Percentiles rank a stretch among this genome's conserved stretches.
phyloP scores from a whole-genome alignment of 169 alveolate species.

The Plasmodium gallinaceum region DNA sequence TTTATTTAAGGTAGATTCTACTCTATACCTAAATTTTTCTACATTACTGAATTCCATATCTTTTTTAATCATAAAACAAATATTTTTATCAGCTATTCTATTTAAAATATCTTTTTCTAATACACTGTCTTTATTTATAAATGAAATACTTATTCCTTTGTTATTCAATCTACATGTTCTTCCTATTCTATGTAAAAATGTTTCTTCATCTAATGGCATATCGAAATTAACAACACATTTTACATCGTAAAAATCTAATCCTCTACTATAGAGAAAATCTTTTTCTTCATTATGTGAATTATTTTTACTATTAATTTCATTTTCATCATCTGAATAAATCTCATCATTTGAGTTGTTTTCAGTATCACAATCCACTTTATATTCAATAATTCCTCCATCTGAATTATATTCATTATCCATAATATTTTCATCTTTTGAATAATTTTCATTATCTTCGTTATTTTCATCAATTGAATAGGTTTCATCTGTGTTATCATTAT shows the following conservation, averaged over 20 bases:
- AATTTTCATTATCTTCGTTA: neutral
- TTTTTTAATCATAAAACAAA: conserved; percentile 24
- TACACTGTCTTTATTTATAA: conserved; percentile 81
- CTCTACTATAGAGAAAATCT: conserved; percentile 88
- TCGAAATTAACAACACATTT: conserved; percentile 96
- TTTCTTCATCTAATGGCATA: conserved; percentile 94
- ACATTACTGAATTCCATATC: conserved; percentile 3
- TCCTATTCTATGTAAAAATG: conserved; percentile 98
- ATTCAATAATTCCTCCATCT: neutral
- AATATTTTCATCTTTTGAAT: neutral
- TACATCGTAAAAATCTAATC: conserved; percentile 97
- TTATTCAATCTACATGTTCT: conserved; percentile 98
- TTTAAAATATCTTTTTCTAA: conserved; percentile 59
- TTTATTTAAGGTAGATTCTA: conserved; percentile 41
- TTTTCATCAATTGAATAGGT: neutral
- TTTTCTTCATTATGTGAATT: conserved; percentile 77
- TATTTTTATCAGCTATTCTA: conserved; percentile 20
- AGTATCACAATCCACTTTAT: too few relatives aligned
- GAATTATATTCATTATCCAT: neutral
- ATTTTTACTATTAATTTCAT: conserved; percentile 56
- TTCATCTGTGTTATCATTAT: neutral
- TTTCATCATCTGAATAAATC: conserved; percentile 56
- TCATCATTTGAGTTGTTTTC: conserved; percentile 19
- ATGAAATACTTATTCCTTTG: conserved; percentile 89
- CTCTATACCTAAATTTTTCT: conserved; percentile 67